Percentiles rank a stretch among this genome's conserved stretches.
These are phyloP conservation scores for Zopfia rhizophila DNA, from an alignment of 2,329 filamentous ascomycete genomes.

Conservation along the genomic window DNA sequence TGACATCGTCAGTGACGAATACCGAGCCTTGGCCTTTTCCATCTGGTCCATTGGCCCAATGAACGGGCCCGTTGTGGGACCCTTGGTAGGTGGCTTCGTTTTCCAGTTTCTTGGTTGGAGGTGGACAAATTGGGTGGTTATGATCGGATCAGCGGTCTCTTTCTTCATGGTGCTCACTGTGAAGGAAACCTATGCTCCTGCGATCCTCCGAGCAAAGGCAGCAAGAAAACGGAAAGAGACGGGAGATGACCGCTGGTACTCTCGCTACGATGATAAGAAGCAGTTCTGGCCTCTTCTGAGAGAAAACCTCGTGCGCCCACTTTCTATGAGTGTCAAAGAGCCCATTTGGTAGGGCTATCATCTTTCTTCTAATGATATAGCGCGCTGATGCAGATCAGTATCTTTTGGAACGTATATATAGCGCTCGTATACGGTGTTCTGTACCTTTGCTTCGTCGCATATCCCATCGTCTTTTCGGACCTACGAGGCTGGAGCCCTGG, in stretches of 20 bases:
- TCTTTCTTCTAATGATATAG: background rate
- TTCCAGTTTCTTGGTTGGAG: slow-evolving; percentile 84
- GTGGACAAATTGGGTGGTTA: slow-evolving; percentile 79
- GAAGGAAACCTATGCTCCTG: slow-evolving; percentile 82
- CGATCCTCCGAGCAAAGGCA: slow-evolving; percentile 79
- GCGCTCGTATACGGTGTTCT: slow-evolving; percentile 86
- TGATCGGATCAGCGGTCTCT: slow-evolving; percentile 73
- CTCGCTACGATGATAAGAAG: slow-evolving; percentile 81
- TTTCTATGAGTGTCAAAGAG: slow-evolving; percentile 80
- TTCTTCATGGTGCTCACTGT: slow-evolving; percentile 68
- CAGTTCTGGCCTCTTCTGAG: slow-evolving; percentile 75
- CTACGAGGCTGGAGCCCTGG: slow-evolving; percentile 81
- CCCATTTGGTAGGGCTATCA: slow-evolving; percentile 76
- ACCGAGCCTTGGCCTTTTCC: slow-evolving; percentile 83
- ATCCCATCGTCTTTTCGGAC: slow-evolving; percentile 83
- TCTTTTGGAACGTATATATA: slow-evolving; percentile 77
- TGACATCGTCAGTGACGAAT: slow-evolving; percentile 83
- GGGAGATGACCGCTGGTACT: slow-evolving; percentile 77
- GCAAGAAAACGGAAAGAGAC: slow-evolving; percentile 75
- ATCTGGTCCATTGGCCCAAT: slow-evolving; percentile 86
- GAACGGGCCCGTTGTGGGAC: slow-evolving; percentile 72
- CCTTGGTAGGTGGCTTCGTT: slow-evolving; percentile 83
- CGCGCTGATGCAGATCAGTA: slow-evolving; percentile 58
- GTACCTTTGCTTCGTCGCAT: slow-evolving; percentile 90
- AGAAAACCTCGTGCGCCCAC: slow-evolving; percentile 79